Base-by-base conservation (phyloP, 495 filamentous ascomycete species). In the Aspergillus carlsbadensis region DNA sequence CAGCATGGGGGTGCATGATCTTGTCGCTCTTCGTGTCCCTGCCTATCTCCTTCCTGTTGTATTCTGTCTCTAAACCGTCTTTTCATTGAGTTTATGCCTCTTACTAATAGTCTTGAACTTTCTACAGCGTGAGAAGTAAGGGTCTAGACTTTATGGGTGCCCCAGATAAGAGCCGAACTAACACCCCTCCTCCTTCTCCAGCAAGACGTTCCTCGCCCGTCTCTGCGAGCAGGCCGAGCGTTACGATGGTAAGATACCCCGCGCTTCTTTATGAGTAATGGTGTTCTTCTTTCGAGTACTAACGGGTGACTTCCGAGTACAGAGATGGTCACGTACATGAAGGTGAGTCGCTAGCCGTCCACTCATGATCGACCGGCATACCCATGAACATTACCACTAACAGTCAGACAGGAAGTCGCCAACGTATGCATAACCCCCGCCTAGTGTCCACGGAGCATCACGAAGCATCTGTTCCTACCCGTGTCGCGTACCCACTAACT, bases 241-340 rank as follows among this genome's bases (percentile, higher is more conserved):
- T 74, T 99, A 99, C 75, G 94, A 99, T 91, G 94, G 87, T 91
- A 78, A 77, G 87, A 66, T 70, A 49, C 51, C 53, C 29, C 51
- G 34, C 64, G 62, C 6, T 43, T 42, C n/a, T 33, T 15, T 34
- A 24, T n/a, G 13, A 22, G 8, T 29, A 29, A 29, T 3, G 26
- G 21, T 54, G 43, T 6, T 53, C 17, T 45, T 47, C 21, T 24
- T 34, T 52, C 24, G 35, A 37, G 40, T 61, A 55, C 69, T 74
- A 57, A 77, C 53, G 53, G 47, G 15, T 57, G 45, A 11, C 57
- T 52, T 37, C 54, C 20, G 42, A 54, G n/a, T 66, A 36, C 53
- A 91, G 87, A 99, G 81, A 99, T 99, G 94, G 94, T 99, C 65
- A 91, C 87, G 70, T 99, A 90, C 83, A 99, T 99, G 94, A 99